Percentiles rank a stretch among this genome's conserved stretches.
phyloP scores from a whole-genome alignment of 2,329 filamentous ascomycete genomes.

The Xylaria sp. region DNA sequence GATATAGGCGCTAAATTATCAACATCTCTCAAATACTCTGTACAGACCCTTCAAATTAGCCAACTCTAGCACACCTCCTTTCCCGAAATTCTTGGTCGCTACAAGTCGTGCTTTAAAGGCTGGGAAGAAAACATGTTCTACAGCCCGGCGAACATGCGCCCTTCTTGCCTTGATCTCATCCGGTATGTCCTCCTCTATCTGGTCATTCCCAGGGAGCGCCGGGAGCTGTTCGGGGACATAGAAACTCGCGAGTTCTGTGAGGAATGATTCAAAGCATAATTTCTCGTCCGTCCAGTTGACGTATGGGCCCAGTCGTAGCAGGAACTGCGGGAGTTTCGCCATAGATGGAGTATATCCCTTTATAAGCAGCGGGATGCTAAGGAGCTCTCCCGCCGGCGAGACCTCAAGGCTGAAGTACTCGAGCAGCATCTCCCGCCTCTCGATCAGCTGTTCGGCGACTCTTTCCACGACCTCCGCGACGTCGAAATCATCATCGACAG shows the following conservation, averaged over 20 bases:
- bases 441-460: conserved; percentile 76
- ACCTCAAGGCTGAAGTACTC: conserved; percentile 95
- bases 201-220: conserved; percentile 47
- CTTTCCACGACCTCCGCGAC: conserved; percentile 72
- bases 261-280: conserved; percentile 83
- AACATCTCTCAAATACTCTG: conserved; percentile 94
- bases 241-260: conserved; percentile 88
- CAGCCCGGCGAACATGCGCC: conserved; percentile 74
- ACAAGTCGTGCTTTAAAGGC: conserved; percentile 85
- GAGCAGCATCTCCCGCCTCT: conserved; percentile 83
- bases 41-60: conserved; percentile 94
- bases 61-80: conserved; percentile 81
- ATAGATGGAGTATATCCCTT: conserved; percentile 90
- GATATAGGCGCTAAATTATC: conserved; percentile 50
- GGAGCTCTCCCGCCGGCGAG: conserved; percentile 78
- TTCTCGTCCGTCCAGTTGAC: conserved; percentile 90
- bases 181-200: conserved; percentile 56
- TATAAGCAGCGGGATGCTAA: conserved; percentile 83
- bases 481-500: conserved; percentile 68
- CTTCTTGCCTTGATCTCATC: conserved; percentile 69
- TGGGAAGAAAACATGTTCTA: conserved; percentile 92
- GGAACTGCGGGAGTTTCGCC: conserved; percentile 87
- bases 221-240: conserved; percentile 91
- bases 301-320: conserved; percentile 87
- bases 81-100: conserved; percentile 81